Evolutionary conservation across 2,329 filamentous ascomycete species (phyloP).

Genomic region (Rhynchosporium graminicola): DNA sequence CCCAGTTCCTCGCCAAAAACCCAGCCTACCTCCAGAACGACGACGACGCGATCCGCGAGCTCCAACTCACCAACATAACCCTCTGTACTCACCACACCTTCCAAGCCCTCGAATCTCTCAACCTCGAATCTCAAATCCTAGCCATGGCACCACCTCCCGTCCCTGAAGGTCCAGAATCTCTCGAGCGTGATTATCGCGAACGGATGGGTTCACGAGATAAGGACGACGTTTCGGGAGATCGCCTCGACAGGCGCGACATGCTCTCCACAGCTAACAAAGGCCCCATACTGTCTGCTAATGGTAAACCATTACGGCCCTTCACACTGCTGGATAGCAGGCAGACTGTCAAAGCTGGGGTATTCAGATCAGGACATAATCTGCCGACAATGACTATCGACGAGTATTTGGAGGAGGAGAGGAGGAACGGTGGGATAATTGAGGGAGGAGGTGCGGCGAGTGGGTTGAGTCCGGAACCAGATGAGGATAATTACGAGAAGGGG

Average conservation of each 20-base stretch:
- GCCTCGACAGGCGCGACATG: constrained; percentile 67
- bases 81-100: constrained; percentile 79
- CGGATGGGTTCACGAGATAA: constrained; percentile 43
- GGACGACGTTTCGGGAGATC: constrained; percentile 57
- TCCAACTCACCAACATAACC: constrained; percentile 74
- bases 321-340: constrained; percentile 78
- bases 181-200: constrained; percentile 50
- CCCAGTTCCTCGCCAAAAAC: constrained; percentile 59
- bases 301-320: constrained; percentile 88
- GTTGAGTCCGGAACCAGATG: constrained; percentile 71
- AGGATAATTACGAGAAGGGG: constrained; percentile 85
- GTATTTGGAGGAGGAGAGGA: constrained; percentile 88
- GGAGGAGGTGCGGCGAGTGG: constrained; percentile 79
- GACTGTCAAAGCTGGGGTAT: constrained; percentile 77
- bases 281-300: constrained; percentile 74
- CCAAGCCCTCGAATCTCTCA: constrained; percentile 82
- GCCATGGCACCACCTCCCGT: constrained; percentile 65
- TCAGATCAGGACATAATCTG: constrained; percentile 86
- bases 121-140: constrained; percentile 81
- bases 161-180: constrained; percentile 46
- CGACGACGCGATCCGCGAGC: constrained; percentile 77
- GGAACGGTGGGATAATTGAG: constrained; percentile 84
- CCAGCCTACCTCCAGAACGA: constrained; percentile 67
- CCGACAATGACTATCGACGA: constrained; percentile 98
- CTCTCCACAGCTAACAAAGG: constrained; percentile 55